A percentile compares a stretch with the other conserved stretches of the same genome.
These are phyloP conservation scores for Usnea hakonensis DNA, from an alignment of 495 filamentous ascomycete species.

Conservation along the genomic window DNA sequence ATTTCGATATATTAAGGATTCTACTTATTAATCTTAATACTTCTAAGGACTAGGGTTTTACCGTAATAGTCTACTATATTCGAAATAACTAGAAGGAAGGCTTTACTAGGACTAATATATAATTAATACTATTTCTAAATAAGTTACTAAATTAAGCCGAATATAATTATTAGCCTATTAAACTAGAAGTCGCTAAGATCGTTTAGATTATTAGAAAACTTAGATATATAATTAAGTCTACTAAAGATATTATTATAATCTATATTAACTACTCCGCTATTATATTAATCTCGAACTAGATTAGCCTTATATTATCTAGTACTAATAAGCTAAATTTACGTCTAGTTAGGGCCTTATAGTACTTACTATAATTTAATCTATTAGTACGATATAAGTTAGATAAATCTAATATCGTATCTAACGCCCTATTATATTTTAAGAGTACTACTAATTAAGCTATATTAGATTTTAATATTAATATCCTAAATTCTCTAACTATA, in stretches of 20 bases:
- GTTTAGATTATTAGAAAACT: neutral
- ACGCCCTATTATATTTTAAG: neutral
- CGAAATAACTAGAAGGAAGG: no score
- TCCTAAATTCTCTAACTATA: no score
- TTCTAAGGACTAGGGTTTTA: no score
- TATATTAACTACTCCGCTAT: conserved; percentile 4
- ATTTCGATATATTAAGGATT: no score
- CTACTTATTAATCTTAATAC: no score
- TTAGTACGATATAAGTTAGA: conserved; percentile 6
- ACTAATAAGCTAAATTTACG: neutral
- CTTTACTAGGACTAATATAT: no score
- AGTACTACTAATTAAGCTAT: no score
- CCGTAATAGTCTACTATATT: no score
- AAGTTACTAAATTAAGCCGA: neutral
- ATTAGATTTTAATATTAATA: no score
- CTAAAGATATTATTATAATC: neutral
- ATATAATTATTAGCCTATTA: neutral
- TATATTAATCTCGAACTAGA: conserved; percentile 4
- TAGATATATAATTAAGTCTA: neutral
- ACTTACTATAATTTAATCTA: neutral
- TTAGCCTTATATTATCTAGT: conserved; percentile 1
- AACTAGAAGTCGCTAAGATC: no score
- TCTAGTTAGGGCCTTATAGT: neutral
- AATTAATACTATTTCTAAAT: neutral
- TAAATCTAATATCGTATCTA: conserved; percentile 4